A percentile compares a stretch with the other conserved stretches of the same genome.
phyloP scores from a whole-genome alignment of 2,329 filamentous ascomycete genomes.

The Fusarium stilboides region DNA sequence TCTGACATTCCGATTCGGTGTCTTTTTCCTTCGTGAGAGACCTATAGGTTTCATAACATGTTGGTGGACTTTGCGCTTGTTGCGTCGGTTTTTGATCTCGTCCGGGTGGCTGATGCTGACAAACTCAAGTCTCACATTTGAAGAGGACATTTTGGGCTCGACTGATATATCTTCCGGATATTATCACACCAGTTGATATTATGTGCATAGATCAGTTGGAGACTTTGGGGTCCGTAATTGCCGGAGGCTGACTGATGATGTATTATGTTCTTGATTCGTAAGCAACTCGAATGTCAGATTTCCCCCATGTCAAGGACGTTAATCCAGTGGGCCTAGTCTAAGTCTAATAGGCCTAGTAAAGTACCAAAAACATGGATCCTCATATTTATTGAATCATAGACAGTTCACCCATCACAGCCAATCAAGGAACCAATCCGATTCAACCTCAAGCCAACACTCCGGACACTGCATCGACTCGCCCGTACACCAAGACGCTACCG shows the following conservation, averaged over 20 bases:
- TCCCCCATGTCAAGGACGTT: background rate
- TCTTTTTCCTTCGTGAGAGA: conserved; percentile 3
- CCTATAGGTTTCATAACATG: conserved; percentile 19
- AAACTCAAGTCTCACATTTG: background rate
- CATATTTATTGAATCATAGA: background rate
- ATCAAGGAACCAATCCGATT: background rate
- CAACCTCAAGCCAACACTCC: background rate
- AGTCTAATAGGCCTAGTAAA: background rate
- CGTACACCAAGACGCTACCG: background rate
- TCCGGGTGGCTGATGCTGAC: conserved; percentile 13
- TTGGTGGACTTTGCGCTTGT: conserved; percentile 12
- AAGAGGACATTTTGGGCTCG: background rate
- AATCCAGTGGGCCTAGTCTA: too few relatives aligned
- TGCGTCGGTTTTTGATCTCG: conserved; percentile 3
- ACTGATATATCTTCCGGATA: background rate
- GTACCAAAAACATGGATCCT: background rate
- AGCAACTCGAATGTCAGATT: background rate
- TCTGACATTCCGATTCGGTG: background rate
- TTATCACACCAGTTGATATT: too few relatives aligned
- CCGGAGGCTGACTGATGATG: too few relatives aligned
- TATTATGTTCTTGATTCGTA: background rate
- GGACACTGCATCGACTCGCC: background rate
- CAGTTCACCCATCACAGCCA: background rate
- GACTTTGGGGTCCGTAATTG: too few relatives aligned
- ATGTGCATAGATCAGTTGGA: too few relatives aligned